A percentile compares a stretch with the other conserved stretches of the same genome.
These are phyloP conservation scores for Blastocystis sp. DNA, from an alignment of 352 stramenopile species.

Conservation along the genomic window DNA sequence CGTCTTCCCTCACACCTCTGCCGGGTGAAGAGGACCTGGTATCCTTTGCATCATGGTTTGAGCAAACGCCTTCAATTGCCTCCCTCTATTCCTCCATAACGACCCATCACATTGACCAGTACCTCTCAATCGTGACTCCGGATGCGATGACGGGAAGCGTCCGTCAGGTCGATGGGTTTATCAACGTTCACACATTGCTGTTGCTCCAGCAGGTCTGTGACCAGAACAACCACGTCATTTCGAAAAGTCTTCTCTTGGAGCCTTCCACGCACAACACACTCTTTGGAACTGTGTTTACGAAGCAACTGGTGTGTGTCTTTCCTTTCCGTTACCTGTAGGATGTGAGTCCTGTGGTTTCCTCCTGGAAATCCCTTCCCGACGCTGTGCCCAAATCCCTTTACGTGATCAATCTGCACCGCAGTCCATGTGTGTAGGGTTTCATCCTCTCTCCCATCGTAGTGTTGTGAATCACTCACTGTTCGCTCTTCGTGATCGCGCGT, in stretches of 20 bases:
- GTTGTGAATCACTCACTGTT: slow-evolving; percentile 11
- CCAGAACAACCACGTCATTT: slow-evolving; percentile 6
- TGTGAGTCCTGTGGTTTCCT: not conserved
- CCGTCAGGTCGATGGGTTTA: not conserved
- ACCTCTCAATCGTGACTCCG: not conserved
- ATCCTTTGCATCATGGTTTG: slow-evolving; percentile 3
- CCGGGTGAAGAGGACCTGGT: not conserved
- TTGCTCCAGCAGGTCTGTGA: slow-evolving; percentile 22
- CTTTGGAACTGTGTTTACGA: slow-evolving; percentile 42
- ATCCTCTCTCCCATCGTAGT: not conserved
- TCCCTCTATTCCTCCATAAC: slow-evolving; percentile 27
- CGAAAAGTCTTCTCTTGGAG: not conserved
- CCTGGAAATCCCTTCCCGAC: not conserved
- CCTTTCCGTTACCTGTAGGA: not conserved
- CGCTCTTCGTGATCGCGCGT: slow-evolving; percentile 15
- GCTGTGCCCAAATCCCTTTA: not conserved
- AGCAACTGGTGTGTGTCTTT: not conserved
- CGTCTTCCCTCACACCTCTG: no score
- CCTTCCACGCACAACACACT: not conserved
- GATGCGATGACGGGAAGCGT: not conserved
- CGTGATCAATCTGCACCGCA: slow-evolving; percentile 33
- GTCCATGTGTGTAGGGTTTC: slow-evolving; percentile 17
- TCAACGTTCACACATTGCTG: slow-evolving; percentile 35
- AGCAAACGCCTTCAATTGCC: not conserved
- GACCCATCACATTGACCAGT: slow-evolving; percentile 28